A percentile compares a stretch with the other conserved stretches of the same genome.
phyloP scores from a whole-genome alignment of 2,329 filamentous ascomycete species.

The Claviceps citrina region DNA sequence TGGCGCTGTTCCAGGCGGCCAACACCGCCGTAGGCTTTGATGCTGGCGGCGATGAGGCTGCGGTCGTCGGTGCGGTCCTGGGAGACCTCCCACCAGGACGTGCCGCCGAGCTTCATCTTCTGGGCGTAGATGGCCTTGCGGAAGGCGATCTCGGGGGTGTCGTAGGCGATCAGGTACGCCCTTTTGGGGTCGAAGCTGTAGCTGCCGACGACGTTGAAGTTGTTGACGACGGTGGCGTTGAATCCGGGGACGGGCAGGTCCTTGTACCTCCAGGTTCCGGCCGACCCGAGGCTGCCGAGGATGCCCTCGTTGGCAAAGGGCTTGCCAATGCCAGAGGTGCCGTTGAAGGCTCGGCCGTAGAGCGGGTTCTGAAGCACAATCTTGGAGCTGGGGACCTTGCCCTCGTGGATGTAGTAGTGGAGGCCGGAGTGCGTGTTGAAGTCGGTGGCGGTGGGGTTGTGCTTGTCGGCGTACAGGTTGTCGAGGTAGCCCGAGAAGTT shows the following conservation, averaged over 20 bases:
- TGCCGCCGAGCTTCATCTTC: conserved; percentile 48
- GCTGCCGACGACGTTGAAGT: conserved; percentile 43
- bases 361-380: conserved; percentile 63
- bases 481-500: conserved; percentile 47
- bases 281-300: conserved; percentile 32
- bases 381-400: conserved; percentile 42
- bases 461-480: conserved; percentile 44
- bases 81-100: conserved; percentile 73
- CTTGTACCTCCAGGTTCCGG: conserved; percentile 60
- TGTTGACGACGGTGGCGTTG: conserved; percentile 35
- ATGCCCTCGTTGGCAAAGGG: conserved; percentile 46
- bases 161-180: conserved; percentile 54
- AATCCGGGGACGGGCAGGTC: conserved; percentile 44
- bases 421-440: conserved; percentile 54
- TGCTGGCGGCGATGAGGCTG: conserved; percentile 41
- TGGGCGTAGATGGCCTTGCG: conserved; percentile 51
- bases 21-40: background rate
- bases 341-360: conserved; percentile 58
- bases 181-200: conserved; percentile 50
- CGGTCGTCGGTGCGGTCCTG: conserved; percentile 37
- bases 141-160: conserved; percentile 41
- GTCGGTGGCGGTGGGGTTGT: conserved; percentile 43
- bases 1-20: background rate
- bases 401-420: conserved; percentile 31
- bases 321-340: conserved; percentile 51